These are phyloP conservation scores for Plectosphaerella sp. DNA, from an alignment of 2,329 filamentous ascomycete species.

Conservation along the genomic window DNA sequence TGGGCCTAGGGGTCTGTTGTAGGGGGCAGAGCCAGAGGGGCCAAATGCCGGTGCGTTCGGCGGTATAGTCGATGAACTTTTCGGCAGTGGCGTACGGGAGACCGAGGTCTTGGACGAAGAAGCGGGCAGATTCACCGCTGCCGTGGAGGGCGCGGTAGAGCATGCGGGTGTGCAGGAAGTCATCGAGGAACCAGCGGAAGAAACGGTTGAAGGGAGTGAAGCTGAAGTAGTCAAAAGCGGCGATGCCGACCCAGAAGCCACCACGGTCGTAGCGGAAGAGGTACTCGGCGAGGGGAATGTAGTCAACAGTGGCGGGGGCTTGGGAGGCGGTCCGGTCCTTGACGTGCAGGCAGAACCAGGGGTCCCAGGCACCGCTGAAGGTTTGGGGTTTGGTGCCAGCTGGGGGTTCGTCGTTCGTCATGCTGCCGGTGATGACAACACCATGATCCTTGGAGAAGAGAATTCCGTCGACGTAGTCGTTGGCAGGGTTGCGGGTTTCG, in stretches of 20 bases:
- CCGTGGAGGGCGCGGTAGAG: constrained; percentile 68
- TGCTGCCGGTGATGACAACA: constrained; percentile 60
- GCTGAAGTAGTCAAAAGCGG: constrained; percentile 63
- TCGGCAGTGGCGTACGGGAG: constrained; percentile 49
- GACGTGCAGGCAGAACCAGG: constrained; percentile 75
- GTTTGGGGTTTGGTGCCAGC: constrained; percentile 40
- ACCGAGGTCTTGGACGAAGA: constrained; percentile 65
- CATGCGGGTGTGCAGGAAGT: constrained; percentile 71
- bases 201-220: constrained; percentile 60
- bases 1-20: constrained; percentile 41
- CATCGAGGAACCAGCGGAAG: constrained; percentile 65
- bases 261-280: constrained; percentile 74
- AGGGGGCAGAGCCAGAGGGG: constrained; percentile 57
- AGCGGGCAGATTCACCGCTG: constrained; percentile 58
- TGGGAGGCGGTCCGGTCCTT: constrained; percentile 34
- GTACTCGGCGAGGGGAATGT: constrained; percentile 66
- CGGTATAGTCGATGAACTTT: constrained; percentile 52
- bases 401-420: constrained; percentile 51
- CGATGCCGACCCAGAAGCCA: constrained; percentile 68
- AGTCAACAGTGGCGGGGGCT: constrained; percentile 34
- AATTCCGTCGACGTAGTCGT: constrained; percentile 73
- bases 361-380: constrained; percentile 56
- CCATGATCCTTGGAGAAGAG: constrained; percentile 58
- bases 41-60: constrained; percentile 48
- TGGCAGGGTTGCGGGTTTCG: constrained; percentile 35